Evolutionary conservation across 768 basidiomycete species (phyloP), one percentile per base, ranked within the genome.

Genomic region (Leccinum sublutescens): DNA sequence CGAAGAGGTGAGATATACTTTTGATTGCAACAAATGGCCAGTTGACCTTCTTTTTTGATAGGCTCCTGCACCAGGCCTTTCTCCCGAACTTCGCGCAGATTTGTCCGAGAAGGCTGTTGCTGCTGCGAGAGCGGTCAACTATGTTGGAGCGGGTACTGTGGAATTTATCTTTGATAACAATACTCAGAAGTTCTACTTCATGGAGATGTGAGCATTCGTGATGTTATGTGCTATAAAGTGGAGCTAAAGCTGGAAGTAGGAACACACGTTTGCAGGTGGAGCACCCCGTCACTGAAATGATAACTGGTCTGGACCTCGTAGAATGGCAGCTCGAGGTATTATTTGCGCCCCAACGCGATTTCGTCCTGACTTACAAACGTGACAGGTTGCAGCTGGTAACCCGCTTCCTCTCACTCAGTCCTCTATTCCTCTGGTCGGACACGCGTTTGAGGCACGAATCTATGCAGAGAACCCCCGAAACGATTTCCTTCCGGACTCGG

Each of bases 151-250:
- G 10, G 93, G 93, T 4, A 95, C 93, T 0, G 91, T 95, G n/a
- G 95, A 98, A 71, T 97, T 98, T 66, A 96, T 98, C 63, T 93
- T 96, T 63, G 95, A 98, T 71, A 95, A 93, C 62, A 89, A 95
- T 70, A 91, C 89, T 8, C 75, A 83, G 57, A 80, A 85, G 59
- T 96, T 96, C 72, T 97, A 87, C 68, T 97, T 97, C 70, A 95
- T 95, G 94, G 95, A 97, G 75, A 96, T 96, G 92, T 87, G 64
- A 54, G 87, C 68, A 25, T 23, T 50, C 11, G 12, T 11, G 12
- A 34, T 2, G 17, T 10, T 36, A 54, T 19, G 0, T 29, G 50
- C 31, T 17, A 25, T 11, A 25, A 21, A 15, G 23, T n/a, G 4
- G 25, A 45, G 25, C 53, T 55, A 17, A 63, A 43, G 9, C 21